Conservation (phyloP, 2,329 filamentous ascomycete genomes). For the Penicillium nordicum region DNA sequence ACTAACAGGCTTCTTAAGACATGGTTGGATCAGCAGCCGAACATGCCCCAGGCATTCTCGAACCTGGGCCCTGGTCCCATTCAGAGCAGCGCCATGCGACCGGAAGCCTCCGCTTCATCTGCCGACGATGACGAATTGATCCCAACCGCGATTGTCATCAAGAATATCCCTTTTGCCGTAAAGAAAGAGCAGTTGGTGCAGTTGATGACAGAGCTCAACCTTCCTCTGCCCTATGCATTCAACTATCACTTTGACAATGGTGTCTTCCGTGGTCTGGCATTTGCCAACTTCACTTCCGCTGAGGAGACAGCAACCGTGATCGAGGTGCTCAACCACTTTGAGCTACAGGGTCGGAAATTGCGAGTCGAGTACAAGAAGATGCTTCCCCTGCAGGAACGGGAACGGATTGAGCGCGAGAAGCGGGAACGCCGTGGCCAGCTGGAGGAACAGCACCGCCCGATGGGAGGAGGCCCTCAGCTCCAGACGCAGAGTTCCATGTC, state of each 20-base stretch:
- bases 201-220: conserved; percentile 89
- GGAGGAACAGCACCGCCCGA: conserved; percentile 89
- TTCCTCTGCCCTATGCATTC: conserved; percentile 95
- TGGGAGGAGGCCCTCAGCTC: conserved; percentile 57
- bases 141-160: conserved; percentile 97
- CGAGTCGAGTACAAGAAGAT: conserved; percentile 99
- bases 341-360: conserved; percentile 89
- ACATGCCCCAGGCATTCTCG: conserved; percentile 47
- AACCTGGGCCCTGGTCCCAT: conserved; percentile 44
- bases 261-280: conserved; percentile 91
- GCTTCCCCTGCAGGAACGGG: conserved; percentile 89
- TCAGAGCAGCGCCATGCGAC: conserved; percentile 41
- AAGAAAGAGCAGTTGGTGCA: conserved; percentile 93
- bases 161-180: conserved; percentile 98
- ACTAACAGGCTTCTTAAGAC: conserved; percentile 43
- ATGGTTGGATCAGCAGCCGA: conserved; percentile 60
- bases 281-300: conserved; percentile 95
- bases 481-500: conserved; percentile 85
- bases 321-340: conserved; percentile 89
- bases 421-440: conserved; percentile 91
- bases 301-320: conserved; percentile 93
- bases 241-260: conserved; percentile 99
- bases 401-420: conserved; percentile 96
- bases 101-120: conserved; percentile 39
- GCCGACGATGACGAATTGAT: conserved; percentile 76